Base-by-base conservation (phyloP, 23 red algal species). In the Gracilaria gracilis region DNA sequence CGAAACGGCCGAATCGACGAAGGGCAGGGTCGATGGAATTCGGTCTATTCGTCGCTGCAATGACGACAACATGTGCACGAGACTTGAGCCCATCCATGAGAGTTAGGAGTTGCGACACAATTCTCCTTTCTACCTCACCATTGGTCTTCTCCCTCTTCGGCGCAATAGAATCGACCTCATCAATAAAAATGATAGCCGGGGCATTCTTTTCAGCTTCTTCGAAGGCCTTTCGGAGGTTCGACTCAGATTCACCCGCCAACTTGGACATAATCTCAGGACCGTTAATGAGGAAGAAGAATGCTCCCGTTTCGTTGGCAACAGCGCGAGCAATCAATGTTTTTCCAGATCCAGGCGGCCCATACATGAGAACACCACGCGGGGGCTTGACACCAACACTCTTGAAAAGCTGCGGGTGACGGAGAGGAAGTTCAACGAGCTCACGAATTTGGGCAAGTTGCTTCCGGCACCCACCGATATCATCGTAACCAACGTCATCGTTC, bases 131-230 rank as follows among this genome's bases (percentile, higher is more conserved):
- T 33, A 99, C 97, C 77, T 99, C 97, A 67, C 97, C 97, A 48
- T 99, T 92, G 12, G 97, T 96, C 91, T 99, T 99, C 85, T 99
- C 97, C n/a, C 97, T 80, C 70, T 99, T 99, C 23, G 97, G 97
- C 16, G 97, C 97, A 61, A 99, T 99, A n/a, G 94, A 96, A 75
- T 99, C 97, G 65, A 99, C 91, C 57, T 99, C 97, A 81, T 99
- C 97, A 85, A 99, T 99, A 36, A 99, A 99, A 80, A 99, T 96
- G 69, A 99, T 99, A 19, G 97, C 85, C 2, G 97, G 97, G n/a
- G 97, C 90, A 38, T 99, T 99, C 81, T 99, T 99, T 74, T 99
- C 97, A 50, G 97, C 97, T 77, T 99, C 97, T 86, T 99, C 97
- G 75, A 99, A 99, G 9, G 97, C 97, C 75, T 99, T 99, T 47